Evolutionary conservation across 164 flowering plant genomes (phyloP).

Genomic region (Umbellularia californica): DNA sequence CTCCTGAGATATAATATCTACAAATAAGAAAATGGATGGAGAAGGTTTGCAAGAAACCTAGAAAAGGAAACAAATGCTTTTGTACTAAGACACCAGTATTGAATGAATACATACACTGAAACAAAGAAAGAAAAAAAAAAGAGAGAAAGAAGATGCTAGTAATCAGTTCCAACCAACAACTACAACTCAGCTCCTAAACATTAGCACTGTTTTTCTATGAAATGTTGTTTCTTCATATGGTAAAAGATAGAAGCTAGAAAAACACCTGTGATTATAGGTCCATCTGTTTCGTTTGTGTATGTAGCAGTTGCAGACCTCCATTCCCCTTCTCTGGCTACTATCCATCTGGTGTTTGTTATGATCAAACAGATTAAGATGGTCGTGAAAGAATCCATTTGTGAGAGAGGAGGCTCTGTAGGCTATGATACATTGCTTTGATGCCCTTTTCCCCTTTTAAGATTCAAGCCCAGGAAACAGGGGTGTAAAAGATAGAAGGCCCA

Average conservation of each 20-base stretch:
- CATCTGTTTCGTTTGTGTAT: constrained; percentile 50
- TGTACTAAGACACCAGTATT: too few relatives aligned
- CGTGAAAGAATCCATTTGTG: constrained; percentile 17
- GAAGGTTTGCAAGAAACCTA: too few relatives aligned
- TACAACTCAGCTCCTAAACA: background rate
- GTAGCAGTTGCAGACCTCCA: constrained; percentile 78
- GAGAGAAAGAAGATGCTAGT: too few relatives aligned
- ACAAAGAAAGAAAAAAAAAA: background rate
- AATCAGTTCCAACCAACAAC: too few relatives aligned
- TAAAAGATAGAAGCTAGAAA: background rate
- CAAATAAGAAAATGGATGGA: background rate
- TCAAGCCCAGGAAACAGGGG: background rate
- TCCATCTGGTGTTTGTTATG: constrained; percentile 1
- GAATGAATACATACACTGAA: background rate
- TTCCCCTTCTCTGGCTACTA: constrained; percentile 26
- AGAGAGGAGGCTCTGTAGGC: background rate
- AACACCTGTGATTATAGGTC: constrained; percentile 49
- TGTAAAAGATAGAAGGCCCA: background rate
- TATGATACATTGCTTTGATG: background rate
- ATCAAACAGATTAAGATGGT: constrained; percentile 14
- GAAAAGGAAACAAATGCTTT: too few relatives aligned
- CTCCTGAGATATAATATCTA: constrained; percentile 32
- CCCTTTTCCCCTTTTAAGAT: background rate
- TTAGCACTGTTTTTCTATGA: background rate
- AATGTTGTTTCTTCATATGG: background rate